Evolutionary conservation across 2,329 filamentous ascomycete species (phyloP).

Genomic region (Coniella lustricola): DNA sequence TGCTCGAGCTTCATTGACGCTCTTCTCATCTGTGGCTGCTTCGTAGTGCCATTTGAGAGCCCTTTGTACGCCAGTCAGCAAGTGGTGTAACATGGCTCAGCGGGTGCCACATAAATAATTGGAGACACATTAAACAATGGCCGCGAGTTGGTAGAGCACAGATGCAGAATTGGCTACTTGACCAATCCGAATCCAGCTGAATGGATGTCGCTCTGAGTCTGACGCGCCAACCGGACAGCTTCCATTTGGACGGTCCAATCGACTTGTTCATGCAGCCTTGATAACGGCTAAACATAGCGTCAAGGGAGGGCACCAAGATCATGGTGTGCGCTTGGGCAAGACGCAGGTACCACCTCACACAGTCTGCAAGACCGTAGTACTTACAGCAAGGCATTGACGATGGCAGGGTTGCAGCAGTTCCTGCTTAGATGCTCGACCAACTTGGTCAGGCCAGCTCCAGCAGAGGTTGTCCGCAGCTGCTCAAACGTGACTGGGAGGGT

Average conservation of each 20-base stretch:
- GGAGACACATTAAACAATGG: too few relatives aligned
- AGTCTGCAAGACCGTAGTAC: constrained; percentile 25
- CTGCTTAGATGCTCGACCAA: constrained; percentile 59
- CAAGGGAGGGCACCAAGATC: too few relatives aligned
- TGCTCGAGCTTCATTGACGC: constrained; percentile 60
- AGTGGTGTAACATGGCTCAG: neutral
- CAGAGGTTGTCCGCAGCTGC: constrained; percentile 60
- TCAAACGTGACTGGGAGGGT: constrained; percentile 64
- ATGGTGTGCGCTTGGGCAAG: neutral
- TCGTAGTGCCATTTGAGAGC: constrained; percentile 71
- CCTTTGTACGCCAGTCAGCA: constrained; percentile 32
- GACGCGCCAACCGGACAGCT: neutral
- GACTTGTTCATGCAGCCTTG: too few relatives aligned
- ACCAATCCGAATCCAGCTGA: too few relatives aligned
- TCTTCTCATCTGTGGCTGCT: constrained; percentile 54
- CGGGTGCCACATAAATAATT: neutral
- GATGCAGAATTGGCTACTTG: too few relatives aligned
- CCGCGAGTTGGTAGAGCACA: too few relatives aligned
- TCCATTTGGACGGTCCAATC: too few relatives aligned
- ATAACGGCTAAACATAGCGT: too few relatives aligned
- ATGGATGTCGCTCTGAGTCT: too few relatives aligned
- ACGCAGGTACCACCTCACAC: neutral
- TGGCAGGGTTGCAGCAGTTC: constrained; percentile 59
- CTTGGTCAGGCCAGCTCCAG: constrained; percentile 48
- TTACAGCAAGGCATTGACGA: constrained; percentile 68